Percentiles rank a stretch among this genome's conserved stretches.
phyloP scores from a whole-genome alignment of 345 rosid species.

The thale cress (Arabidopsis thaliana) region DNA sequence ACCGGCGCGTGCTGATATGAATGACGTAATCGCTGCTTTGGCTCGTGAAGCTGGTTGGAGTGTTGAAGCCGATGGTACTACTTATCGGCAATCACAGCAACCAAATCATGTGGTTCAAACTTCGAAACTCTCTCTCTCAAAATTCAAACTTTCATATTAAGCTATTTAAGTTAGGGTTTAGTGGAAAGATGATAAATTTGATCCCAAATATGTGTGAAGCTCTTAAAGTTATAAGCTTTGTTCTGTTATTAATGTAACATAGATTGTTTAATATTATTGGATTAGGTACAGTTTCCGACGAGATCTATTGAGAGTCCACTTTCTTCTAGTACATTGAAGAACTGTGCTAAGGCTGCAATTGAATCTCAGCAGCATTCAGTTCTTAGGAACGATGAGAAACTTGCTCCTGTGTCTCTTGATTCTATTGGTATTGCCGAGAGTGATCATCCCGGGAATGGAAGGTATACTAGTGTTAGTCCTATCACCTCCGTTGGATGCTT shows the following conservation, averaged over 20 bases:
- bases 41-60: slow-evolving; percentile 99
- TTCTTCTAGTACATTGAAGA: slow-evolving; percentile 62
- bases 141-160: slow-evolving; percentile 1
- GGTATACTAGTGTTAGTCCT: slow-evolving; percentile 62
- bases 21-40: slow-evolving; percentile 95
- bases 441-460: slow-evolving; percentile 63
- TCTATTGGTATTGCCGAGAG: slow-evolving; percentile 81
- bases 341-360: slow-evolving; percentile 52
- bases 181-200: slow-evolving; percentile 12
- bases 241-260: neutral
- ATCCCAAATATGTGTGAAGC: neutral
- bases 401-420: slow-evolving; percentile 86
- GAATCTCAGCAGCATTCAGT: slow-evolving; percentile 63
- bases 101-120: slow-evolving; percentile 61
- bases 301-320: slow-evolving; percentile 72
- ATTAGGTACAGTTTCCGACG: slow-evolving; percentile 57
- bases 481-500: slow-evolving; percentile 80
- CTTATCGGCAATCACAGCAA: slow-evolving; percentile 73
- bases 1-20: slow-evolving; percentile 99
- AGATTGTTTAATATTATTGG: slow-evolving; percentile 6
- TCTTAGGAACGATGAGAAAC: slow-evolving; percentile 73
- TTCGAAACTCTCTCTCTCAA: slow-evolving; percentile 7
- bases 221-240: neutral
- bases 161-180: neutral
- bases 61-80: slow-evolving; percentile 90